Evolutionary conservation across 2,329 filamentous ascomycete genomes (phyloP), one percentile per base, ranked within the genome.

Genomic region (Ceratocystis harringtonii): DNA sequence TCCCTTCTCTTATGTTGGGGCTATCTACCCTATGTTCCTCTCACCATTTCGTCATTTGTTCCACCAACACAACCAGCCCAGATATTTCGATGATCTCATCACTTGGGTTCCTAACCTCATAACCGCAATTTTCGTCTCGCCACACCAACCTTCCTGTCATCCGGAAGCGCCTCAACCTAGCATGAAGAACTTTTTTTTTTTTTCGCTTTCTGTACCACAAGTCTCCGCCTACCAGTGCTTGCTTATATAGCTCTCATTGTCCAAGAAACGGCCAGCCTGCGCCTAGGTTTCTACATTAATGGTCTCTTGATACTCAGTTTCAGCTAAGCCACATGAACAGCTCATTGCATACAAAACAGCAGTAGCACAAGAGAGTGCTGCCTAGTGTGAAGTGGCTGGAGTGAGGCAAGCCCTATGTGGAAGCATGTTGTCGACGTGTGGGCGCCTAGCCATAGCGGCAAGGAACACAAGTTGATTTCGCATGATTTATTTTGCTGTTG

Each of bases 251-350:
- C 36, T 5, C 36, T 41, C 10, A 15, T 12, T 41, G 10, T 41
- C 36, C 12, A 41, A 41, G 12, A 41, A 41, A 41, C 36, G 1
- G 36, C 36, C 36, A 8, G 36, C 12, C 36, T 41, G 36, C 12
- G 36, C 12, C 36, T 41, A 41, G 36, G 10, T 41, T 15, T 12
- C 4, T 41, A 5, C 10, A 41, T 41, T 41, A 3, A 41, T 41
- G 36, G 36, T 41, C 36, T n/a, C 55, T 19, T 7, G 5, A 36
- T 17, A 58, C 32, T 8, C 28, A 36, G 55, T 30, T 58, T 58
- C 28, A 58, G 55, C 55, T 58, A 58, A 17, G 55, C 55, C 55
- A 58, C 15, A 58, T 36, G 28, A 36, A 58, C n/a, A n/a, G n/a
- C 28, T 15, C 32, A 32, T 12, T n/a, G 7, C 10, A 57, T 22